Base-by-base conservation (phyloP, 225 moss, liverwort and hornwort species). In the Sphagnum tenellum region DNA sequence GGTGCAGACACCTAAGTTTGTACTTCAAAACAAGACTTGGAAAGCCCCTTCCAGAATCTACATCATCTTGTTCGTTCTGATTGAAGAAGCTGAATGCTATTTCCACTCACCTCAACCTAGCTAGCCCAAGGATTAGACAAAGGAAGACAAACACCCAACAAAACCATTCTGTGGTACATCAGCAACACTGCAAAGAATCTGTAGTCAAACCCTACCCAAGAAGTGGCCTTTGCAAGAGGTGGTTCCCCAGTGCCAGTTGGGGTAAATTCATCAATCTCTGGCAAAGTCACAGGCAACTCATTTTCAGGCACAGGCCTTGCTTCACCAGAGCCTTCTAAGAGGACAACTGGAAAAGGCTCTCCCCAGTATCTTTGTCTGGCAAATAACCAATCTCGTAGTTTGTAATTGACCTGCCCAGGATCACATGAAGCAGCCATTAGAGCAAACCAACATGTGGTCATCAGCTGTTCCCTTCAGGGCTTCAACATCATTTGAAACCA, bases 361-460 rank as follows among this genome's bases (percentile, higher is more conserved):
- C 96, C 96, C 96, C 93, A 98, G 62, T 98, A 98, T 48, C 93
- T 75, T 51, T 98, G 96, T 61, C 93, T 76, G 8, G 96, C 96
- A 86, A 98, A 98, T 13, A 98, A 78, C 95, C 95, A 95, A 60
- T 95, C 95, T 67, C 95, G 80, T 50, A 95, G 79, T 72, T 95
- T 95, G 82, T 95, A 95, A 66, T 89, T 92, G 50, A 92, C 89
- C 95, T 95, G 68, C 59, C 14, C 63, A 48, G 8, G n/a, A 45
- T 57, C 29, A 70, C 13, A 59, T 12, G 49, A 29, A 64, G 1
- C 29, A 29, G 29, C 29, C 29, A 29, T 29, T 0, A 29, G 29
- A 29, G 29, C 29, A 29, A 29, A 29, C 29, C 29, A 29, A 29
- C 29, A 29, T 29, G 29, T 29, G 29, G 29, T 29, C 29, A 29